Evolutionary conservation across 495 filamentous ascomycete species (phyloP).

Genomic region (Bacidia rubella): DNA sequence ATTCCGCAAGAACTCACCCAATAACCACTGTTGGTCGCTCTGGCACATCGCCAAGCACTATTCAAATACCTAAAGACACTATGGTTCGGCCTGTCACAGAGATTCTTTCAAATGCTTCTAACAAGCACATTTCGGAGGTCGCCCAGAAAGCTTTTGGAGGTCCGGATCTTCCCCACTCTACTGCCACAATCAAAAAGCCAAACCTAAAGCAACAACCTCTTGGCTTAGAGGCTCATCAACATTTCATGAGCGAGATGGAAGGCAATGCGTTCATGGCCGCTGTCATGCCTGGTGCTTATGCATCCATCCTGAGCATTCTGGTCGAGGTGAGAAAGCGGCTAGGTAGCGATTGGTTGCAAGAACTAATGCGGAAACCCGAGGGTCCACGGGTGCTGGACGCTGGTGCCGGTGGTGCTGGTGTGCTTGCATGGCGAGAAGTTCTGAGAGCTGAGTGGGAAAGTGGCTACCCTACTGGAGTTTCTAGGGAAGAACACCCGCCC

Average conservation of each 20-base stretch:
- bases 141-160: constrained; percentile 66
- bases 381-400: constrained; percentile 75
- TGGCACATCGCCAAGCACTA: constrained; percentile 52
- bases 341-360: constrained; percentile 63
- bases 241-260: constrained; percentile 69
- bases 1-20: constrained; percentile 44
- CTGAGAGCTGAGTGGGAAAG: constrained; percentile 65
- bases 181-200: constrained; percentile 36
- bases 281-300: constrained; percentile 69
- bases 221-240: constrained; percentile 52
- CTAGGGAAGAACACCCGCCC: constrained; percentile 28
- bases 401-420: constrained; percentile 69
- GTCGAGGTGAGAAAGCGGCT: constrained; percentile 78
- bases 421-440: constrained; percentile 75
- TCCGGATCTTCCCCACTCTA: constrained; percentile 54
- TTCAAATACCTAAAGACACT: constrained; percentile 50
- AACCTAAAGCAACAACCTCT: constrained; percentile 53
- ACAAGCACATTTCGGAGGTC: constrained; percentile 56
- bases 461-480: constrained; percentile 36
- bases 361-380: constrained; percentile 49
- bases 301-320: constrained; percentile 55
- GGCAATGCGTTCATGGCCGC: constrained; percentile 71
- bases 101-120: constrained; percentile 51
- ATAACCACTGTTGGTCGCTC: constrained; percentile 50
- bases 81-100: constrained; percentile 54